Base-by-base conservation (phyloP, 2,329 filamentous ascomycete genomes). In the Neocatenulostroma microsporum region DNA sequence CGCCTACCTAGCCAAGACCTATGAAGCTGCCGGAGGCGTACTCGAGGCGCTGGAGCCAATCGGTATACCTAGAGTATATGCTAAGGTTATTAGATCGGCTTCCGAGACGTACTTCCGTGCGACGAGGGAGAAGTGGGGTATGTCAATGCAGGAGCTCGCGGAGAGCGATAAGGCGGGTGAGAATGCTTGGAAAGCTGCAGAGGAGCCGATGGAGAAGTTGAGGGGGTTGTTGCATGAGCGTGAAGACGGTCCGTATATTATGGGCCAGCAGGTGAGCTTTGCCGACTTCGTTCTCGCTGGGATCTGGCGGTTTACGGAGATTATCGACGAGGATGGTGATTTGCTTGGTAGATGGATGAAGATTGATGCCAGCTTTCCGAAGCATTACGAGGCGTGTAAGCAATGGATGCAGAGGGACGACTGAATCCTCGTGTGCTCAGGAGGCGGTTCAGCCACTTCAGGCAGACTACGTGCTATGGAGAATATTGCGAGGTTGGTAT, bases 171-270 rank as follows among this genome's bases (percentile, higher is more conserved):
- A 44, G 19, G 70, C 69, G 2, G 71, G 68, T 1, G 69, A 75
- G 8, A 39, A 57, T 14, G 65, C 64, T 0, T 82, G 71, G 68
- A 58, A 65, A 10, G 55, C 56, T 0, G 70, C 67, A 0, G 56
- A 63, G 31, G 63, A 54, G 2, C 47, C 49, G 2, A 37, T 64
- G 5, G 53, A 57, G 37, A 56, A 64, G 34, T 33, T 63, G 5
- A 62, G 56, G 0, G 58, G 53, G 17, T 46, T 76, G 36, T 50
- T 83, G 44, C 69, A 69, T 47, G 71, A 77, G 57, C 71, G 71
- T 24, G 52, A 61, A 0, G 66, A 69, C 0, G 80, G 81, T 0
- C 73, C 74, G 0, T 84, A 74, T 52, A 75, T 84, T 37, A 32
- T 73, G 42, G 81, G 81, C 0, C 58, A 69, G 30, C 67, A 65